Conservation (phyloP, 805 yeast species). For the Ogataea nonfermentans region DNA sequence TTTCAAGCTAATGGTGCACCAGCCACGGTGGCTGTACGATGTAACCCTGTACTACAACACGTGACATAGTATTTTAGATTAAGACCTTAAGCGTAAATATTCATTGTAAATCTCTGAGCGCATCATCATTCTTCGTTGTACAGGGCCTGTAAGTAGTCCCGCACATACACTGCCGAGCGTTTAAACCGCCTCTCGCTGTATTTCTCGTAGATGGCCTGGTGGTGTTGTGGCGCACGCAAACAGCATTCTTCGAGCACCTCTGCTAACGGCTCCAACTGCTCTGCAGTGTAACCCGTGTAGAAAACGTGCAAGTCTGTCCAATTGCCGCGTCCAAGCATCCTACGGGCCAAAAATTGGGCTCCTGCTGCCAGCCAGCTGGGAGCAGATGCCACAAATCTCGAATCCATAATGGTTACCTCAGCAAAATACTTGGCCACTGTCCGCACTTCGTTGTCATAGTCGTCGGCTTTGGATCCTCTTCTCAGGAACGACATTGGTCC, state of each 20-base stretch:
- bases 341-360: slow-evolving; percentile 77
- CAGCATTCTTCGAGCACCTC: slow-evolving; percentile 68
- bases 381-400: slow-evolving; percentile 63
- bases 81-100: slow-evolving; percentile 14
- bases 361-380: slow-evolving; percentile 83
- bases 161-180: slow-evolving; percentile 74
- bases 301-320: slow-evolving; percentile 89
- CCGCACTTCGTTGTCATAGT: slow-evolving; percentile 78
- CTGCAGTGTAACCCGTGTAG: slow-evolving; percentile 88
- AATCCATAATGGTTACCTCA: slow-evolving; percentile 74
- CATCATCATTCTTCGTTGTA: slow-evolving; percentile 24
- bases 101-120: slow-evolving; percentile 11
- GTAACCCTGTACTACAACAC: neutral
- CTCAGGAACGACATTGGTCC: slow-evolving; percentile 89
- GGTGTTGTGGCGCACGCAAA: slow-evolving; percentile 55
- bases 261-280: slow-evolving; percentile 80
- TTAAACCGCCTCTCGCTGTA: slow-evolving; percentile 83
- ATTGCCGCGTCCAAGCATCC: slow-evolving; percentile 66
- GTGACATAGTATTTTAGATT: slow-evolving; percentile 8
- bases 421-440: slow-evolving; percentile 83
- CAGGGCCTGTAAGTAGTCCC: slow-evolving; percentile 56
- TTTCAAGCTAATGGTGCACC: slow-evolving; percentile 7
- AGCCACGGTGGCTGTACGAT: slow-evolving; percentile 7
- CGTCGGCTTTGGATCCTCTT: slow-evolving; percentile 87
- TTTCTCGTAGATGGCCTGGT: slow-evolving; percentile 83